phyloP scores from a whole-genome alignment of 192 early-diverging fungal species.

The Coemansia sp. region DNA sequence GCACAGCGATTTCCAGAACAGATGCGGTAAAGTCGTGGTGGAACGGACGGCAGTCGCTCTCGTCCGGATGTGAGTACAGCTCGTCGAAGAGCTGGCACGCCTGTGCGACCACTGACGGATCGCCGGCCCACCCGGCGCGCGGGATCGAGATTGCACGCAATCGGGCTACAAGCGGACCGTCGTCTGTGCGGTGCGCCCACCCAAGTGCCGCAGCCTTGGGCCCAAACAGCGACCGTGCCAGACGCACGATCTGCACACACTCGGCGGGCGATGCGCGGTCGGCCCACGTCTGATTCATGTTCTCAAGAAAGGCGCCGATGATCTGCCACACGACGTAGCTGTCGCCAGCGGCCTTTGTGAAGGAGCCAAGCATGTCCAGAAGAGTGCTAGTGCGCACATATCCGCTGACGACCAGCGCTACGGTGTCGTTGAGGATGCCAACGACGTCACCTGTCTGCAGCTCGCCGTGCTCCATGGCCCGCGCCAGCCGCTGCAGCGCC shows the following conservation, averaged over 20 bases:
- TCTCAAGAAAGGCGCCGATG: conserved; percentile 46
- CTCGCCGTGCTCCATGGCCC: conserved; percentile 55
- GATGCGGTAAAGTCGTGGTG: conserved; percentile 53
- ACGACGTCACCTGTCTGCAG: conserved; percentile 74
- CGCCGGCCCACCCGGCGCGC: conserved; percentile 60
- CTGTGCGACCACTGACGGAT: conserved; percentile 56
- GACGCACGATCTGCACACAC: conserved; percentile 45
- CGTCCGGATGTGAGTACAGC: conserved; percentile 60
- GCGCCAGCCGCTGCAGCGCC: conserved; percentile 56
- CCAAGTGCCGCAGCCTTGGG: conserved; percentile 64
- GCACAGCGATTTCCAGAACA: conserved; percentile 64
- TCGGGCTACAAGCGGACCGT: conserved; percentile 60
- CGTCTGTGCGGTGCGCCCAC: conserved; percentile 56
- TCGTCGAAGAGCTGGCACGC: conserved; percentile 59
- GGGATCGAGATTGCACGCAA: conserved; percentile 66
- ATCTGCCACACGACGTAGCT: conserved; percentile 67
- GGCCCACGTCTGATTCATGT: conserved; percentile 56
- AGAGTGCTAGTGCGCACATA: conserved; percentile 70
- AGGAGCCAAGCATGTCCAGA: conserved; percentile 73
- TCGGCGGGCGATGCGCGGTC: conserved; percentile 45
- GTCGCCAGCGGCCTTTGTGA: conserved; percentile 67
- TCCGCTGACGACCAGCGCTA: conserved; percentile 76
- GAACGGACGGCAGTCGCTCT: conserved; percentile 49
- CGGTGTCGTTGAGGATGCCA: conserved; percentile 81
- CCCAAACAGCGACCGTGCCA: conserved; percentile 58